phyloP scores from a whole-genome alignment of 176 grass and related monocot species.

The Eleusine coracana region DNA sequence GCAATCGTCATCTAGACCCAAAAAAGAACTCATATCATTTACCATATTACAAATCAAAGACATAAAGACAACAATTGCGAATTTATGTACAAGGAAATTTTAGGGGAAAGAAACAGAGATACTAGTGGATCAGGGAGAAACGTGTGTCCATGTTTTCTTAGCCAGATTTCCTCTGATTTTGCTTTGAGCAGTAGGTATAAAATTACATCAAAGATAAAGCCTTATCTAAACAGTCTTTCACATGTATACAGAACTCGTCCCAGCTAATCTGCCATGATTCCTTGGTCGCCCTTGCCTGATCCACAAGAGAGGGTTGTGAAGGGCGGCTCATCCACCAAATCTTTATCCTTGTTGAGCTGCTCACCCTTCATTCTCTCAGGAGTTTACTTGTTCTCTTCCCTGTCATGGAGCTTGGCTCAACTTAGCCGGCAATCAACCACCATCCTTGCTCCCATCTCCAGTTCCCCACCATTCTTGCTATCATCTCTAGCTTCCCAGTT shows the following conservation, averaged over 20 bases:
- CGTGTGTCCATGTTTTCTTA: not conserved
- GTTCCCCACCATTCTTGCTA: too few species aligned
- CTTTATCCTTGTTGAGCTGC: too few species aligned
- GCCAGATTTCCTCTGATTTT: constrained; percentile 10
- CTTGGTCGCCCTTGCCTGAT: too few species aligned
- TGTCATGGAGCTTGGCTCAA: too few species aligned
- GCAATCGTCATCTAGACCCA: constrained; percentile 84
- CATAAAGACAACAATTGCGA: not conserved
- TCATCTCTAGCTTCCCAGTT: too few species aligned
- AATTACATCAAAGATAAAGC: not conserved
- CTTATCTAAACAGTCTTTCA: not conserved
- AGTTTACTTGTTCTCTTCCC: too few species aligned
- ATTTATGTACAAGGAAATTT: not conserved
- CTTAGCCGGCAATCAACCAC: too few species aligned
- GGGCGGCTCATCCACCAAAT: too few species aligned
- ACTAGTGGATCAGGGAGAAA: not conserved
- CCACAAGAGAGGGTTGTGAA: too few species aligned
- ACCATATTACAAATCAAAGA: not conserved
- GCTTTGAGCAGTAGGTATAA: not conserved
- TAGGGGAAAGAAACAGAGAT: not conserved
- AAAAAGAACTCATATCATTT: not conserved
- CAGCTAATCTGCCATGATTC: too few species aligned
- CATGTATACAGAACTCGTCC: not conserved
- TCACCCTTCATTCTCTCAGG: too few species aligned
- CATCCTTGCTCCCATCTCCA: too few species aligned